phyloP scores from a whole-genome alignment of 179 eudicot genomes.

The Gypsophila paniculata region DNA sequence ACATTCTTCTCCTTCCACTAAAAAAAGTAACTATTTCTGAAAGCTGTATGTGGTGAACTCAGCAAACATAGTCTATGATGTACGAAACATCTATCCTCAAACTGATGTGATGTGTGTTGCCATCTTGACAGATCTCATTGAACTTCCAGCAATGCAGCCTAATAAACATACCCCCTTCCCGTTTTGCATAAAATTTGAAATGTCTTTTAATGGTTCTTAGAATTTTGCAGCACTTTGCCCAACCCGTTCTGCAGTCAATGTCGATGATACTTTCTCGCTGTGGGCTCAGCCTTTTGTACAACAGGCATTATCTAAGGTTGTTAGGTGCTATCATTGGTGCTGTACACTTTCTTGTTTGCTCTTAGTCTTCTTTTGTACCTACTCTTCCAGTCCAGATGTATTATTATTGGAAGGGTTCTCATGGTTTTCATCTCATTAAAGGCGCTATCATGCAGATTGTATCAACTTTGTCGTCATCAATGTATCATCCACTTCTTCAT shows the following conservation, averaged over 20 bases:
- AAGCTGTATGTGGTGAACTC: not conserved
- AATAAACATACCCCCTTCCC: not conserved
- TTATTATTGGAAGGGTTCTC: constrained; percentile 7
- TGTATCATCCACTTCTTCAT: constrained; percentile 63
- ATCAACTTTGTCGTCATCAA: constrained; percentile 59
- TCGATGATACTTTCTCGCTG: constrained; percentile 60
- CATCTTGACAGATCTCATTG: constrained; percentile 10
- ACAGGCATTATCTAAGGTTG: constrained; percentile 73
- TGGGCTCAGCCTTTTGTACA: constrained; percentile 79
- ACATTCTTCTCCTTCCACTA: not conserved
- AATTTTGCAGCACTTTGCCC: constrained; percentile 74
- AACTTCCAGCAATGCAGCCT: constrained; percentile 8
- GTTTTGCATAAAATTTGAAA: constrained; percentile 10
- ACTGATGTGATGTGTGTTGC: not conserved
- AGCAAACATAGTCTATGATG: not conserved
- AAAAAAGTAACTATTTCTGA: not conserved
- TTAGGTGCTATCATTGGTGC: constrained; percentile 6
- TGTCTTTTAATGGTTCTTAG: constrained; percentile 7
- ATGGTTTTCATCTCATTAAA: constrained; percentile 18
- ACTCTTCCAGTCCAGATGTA: not conserved
- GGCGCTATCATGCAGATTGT: constrained; percentile 56
- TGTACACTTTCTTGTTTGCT: not conserved
- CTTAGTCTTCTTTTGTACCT: not conserved
- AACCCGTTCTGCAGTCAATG: constrained; percentile 40
- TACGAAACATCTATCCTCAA: not conserved